These are phyloP conservation scores for Verticillium klebahnii DNA, from an alignment of 2,329 filamentous ascomycete species.

Conservation along the genomic window DNA sequence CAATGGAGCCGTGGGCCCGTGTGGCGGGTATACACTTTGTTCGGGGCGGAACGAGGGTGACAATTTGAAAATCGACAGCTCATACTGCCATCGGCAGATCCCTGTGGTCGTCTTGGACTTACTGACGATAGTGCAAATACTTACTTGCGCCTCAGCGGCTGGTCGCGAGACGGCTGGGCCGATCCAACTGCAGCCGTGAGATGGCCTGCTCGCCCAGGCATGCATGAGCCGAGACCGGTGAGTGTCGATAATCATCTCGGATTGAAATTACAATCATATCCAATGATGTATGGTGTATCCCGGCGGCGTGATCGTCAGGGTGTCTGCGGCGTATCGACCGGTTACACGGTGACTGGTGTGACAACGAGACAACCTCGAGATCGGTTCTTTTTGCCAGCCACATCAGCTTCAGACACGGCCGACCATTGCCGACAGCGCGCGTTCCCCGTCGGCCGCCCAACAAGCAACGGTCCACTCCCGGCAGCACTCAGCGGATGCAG, in stretches of 20 bases:
- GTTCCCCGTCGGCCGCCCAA: no score
- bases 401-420: no score
- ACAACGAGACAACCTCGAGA: neutral
- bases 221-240: neutral
- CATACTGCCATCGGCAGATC: no score
- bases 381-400: no score
- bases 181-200: no score
- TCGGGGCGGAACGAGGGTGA: no score
- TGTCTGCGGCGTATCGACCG: neutral
- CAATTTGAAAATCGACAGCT: no score
- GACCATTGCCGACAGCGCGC: no score
- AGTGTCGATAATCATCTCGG: neutral
- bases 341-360: neutral
- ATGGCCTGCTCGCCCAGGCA: neutral
- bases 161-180: neutral
- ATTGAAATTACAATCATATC: neutral
- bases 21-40: no score
- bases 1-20: no score
- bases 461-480: neutral
- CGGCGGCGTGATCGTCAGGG: neutral
- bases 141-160: neutral
- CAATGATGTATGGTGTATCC: neutral
- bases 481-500: neutral
- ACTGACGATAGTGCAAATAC: no score
- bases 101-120: no score